These are phyloP conservation scores for Ephemerocybe angulata DNA, from an alignment of 768 basidiomycete species.

Conservation along the genomic window DNA sequence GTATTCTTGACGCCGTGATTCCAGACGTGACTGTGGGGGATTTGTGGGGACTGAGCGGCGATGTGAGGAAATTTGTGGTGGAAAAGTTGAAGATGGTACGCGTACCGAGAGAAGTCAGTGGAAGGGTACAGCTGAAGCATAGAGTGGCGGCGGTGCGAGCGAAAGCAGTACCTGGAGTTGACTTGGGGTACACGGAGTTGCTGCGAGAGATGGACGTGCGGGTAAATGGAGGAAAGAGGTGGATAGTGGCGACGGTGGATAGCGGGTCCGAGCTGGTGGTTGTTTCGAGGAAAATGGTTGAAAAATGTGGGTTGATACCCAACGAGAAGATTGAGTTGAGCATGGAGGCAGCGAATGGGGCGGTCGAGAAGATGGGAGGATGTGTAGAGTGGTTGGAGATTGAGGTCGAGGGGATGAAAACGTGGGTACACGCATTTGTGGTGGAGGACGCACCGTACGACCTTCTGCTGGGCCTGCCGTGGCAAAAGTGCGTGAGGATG, in stretches of 20 bases:
- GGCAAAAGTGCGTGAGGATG: constrained; percentile 17
- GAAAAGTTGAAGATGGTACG: no score
- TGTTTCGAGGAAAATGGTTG: constrained; percentile 14
- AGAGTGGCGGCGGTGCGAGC: neutral
- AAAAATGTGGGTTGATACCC: constrained; percentile 9
- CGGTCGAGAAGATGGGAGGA: constrained; percentile 9
- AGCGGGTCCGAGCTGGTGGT: constrained; percentile 24
- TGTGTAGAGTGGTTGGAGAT: constrained; percentile 14
- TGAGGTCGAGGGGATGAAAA: constrained; percentile 15
- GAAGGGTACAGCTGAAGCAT: no score
- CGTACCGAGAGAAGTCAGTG: no score
- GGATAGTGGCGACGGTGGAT: constrained; percentile 12
- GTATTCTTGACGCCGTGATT: no score
- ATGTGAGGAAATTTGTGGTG: no score
- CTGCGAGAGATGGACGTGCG: constrained; percentile 12
- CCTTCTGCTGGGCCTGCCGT: constrained; percentile 17
- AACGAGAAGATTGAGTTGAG: constrained; percentile 16
- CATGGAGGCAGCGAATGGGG: constrained; percentile 22
- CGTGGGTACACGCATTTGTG: constrained; percentile 21
- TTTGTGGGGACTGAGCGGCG: no score
- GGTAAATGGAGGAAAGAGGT: constrained; percentile 4
- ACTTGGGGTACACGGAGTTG: constrained; percentile 6
- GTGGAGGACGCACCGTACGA: constrained; percentile 16
- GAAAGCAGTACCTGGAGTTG: neutral
- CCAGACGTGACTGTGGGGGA: no score